phyloP scores from a whole-genome alignment of 129 eudicot genomes.

The carrot (Daucus carota) region DNA sequence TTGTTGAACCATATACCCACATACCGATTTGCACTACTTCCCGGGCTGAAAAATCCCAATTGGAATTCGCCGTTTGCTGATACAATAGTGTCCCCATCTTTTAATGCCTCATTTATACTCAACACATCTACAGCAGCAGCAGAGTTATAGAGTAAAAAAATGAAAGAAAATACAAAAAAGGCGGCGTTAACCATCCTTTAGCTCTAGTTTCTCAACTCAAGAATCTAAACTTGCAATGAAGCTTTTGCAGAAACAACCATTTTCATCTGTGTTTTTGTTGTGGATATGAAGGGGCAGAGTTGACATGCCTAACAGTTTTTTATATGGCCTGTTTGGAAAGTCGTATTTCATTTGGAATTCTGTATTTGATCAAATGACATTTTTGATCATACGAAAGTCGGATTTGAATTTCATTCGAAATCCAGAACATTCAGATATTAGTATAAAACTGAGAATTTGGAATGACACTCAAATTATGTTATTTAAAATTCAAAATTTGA shows the following conservation, averaged over 20 bases:
- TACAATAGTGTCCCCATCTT: not conserved
- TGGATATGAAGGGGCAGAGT: not conserved
- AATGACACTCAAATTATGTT: too few species aligned
- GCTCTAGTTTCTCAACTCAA: not conserved
- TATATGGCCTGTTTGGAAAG: too few species aligned
- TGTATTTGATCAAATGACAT: too few species aligned
- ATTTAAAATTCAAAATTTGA: too few species aligned
- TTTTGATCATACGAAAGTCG: too few species aligned
- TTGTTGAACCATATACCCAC: conserved; percentile 3
- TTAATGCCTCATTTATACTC: not conserved
- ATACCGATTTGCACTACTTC: not conserved
- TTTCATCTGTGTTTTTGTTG: too few species aligned
- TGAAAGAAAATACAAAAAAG: not conserved
- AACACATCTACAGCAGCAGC: not conserved
- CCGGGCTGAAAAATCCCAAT: conserved; percentile 2
- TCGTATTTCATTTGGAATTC: too few species aligned
- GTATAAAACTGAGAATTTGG: too few species aligned
- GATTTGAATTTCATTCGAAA: too few species aligned
- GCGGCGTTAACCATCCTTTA: not conserved
- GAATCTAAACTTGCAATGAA: not conserved
- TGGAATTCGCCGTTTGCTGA: conserved; percentile 19
- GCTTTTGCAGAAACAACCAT: too few species aligned
- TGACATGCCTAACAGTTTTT: not conserved
- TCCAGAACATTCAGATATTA: too few species aligned
- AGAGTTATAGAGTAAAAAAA: not conserved